Evolutionary conservation across 2,329 filamentous ascomycete genomes (phyloP).

Genomic region (Aspergillus arachidicola): DNA sequence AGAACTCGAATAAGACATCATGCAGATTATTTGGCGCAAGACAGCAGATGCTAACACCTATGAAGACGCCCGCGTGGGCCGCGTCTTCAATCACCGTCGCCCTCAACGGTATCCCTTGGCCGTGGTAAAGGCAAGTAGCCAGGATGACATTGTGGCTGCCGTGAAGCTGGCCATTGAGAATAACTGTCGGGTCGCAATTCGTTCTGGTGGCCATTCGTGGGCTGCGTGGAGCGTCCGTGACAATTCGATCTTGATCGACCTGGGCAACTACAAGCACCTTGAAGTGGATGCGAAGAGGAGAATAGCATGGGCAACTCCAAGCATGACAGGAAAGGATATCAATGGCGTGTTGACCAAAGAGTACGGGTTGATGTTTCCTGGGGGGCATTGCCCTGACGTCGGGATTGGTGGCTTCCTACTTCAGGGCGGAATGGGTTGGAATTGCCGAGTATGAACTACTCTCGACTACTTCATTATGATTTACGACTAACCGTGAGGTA

Average conservation of each 20-base stretch:
- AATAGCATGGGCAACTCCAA: slow-evolving; percentile 50
- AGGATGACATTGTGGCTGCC: slow-evolving; percentile 40
- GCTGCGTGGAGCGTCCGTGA: slow-evolving; percentile 54
- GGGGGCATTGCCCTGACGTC: slow-evolving; percentile 60
- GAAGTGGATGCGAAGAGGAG: slow-evolving; percentile 42
- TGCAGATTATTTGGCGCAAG: slow-evolving; percentile 29
- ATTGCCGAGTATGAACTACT: slow-evolving; percentile 48
- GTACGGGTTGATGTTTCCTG: slow-evolving; percentile 52
- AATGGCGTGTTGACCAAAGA: slow-evolving; percentile 24
- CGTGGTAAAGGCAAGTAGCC: slow-evolving; percentile 43
- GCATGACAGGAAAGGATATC: slow-evolving; percentile 47
- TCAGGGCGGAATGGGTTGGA: slow-evolving; percentile 63
- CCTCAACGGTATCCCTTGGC: slow-evolving; percentile 45
- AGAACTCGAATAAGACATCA: not conserved
- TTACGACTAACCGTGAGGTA: not conserved
- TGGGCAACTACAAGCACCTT: slow-evolving; percentile 45
- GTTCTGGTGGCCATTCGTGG: slow-evolving; percentile 54
- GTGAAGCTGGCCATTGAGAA: slow-evolving; percentile 42
- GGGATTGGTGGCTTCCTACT: slow-evolving; percentile 59
- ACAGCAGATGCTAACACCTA: slow-evolving; percentile 28
- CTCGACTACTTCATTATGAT: no score
- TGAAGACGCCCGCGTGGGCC: slow-evolving; percentile 41
- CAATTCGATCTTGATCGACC: slow-evolving; percentile 48
- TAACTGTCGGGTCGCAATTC: slow-evolving; percentile 47
- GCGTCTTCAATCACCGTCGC: slow-evolving; percentile 51